A percentile compares a stretch with the other conserved stretches of the same genome.
phyloP scores from a whole-genome alignment of 2,329 filamentous ascomycete genomes.

The Daldinia sp. region DNA sequence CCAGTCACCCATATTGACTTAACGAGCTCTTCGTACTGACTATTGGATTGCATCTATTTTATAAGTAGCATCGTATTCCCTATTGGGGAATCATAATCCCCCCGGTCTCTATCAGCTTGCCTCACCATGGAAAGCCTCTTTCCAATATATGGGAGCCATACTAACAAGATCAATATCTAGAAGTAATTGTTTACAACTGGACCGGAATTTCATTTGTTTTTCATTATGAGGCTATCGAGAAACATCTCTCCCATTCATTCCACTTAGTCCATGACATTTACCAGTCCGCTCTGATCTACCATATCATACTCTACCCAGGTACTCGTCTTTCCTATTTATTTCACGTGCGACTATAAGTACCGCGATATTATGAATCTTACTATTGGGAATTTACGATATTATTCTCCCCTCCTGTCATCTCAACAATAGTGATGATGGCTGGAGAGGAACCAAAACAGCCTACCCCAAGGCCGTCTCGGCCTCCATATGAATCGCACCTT shows the following conservation, averaged over 20 bases:
- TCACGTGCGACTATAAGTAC: not conserved
- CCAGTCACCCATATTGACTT: too few species aligned
- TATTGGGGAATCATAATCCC: not conserved
- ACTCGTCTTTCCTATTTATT: not conserved
- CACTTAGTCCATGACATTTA: not conserved
- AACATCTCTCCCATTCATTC: not conserved
- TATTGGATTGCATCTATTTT: not conserved
- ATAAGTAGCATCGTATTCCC: not conserved
- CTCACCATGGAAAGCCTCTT: too few species aligned
- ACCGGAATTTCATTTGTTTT: not conserved
- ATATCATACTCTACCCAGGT: not conserved
- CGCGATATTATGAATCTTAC: not conserved
- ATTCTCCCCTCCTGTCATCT: not conserved
- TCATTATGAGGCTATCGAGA: not conserved
- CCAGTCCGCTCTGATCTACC: not conserved
- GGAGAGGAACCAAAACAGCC: not conserved
- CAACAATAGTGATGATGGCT: not conserved
- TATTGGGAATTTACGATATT: not conserved
- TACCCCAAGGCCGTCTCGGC: not conserved
- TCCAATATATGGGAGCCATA: not conserved
- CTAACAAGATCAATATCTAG: not conserved
- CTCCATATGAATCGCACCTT: not conserved
- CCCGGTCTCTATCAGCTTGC: too few species aligned
- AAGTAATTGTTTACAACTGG: not conserved
- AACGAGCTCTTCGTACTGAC: not conserved